Evolutionary conservation across 2,329 filamentous ascomycete species (phyloP).

Genomic region (Exophiala spinifera): DNA sequence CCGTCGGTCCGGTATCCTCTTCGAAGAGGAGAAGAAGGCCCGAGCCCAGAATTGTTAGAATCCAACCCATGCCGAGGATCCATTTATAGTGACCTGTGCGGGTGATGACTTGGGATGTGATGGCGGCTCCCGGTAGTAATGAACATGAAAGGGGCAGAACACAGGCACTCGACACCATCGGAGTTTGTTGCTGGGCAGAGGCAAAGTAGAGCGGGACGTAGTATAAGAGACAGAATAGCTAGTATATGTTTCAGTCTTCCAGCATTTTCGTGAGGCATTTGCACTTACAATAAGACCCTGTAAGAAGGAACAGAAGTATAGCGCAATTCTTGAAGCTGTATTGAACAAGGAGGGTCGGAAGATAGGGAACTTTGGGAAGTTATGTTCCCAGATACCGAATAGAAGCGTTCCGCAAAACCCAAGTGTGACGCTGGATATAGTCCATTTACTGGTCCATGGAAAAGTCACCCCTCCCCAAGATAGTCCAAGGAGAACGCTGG

Average conservation of each 20-base stretch:
- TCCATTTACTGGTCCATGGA: constrained; percentile 35
- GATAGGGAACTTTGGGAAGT: constrained; percentile 35
- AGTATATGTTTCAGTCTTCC: constrained; percentile 14
- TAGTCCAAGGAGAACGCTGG: constrained; percentile 40
- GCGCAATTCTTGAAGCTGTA: constrained; percentile 33
- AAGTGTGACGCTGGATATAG: no score
- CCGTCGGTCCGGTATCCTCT: neutral
- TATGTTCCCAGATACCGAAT: constrained; percentile 37
- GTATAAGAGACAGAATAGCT: constrained; percentile 41
- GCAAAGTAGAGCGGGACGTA: constrained; percentile 42
- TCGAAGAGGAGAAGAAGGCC: neutral
- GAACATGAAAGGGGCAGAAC: neutral
- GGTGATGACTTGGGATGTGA: neutral
- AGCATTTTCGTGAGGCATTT: neutral
- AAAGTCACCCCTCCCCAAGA: constrained; percentile 42
- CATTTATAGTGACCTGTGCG: neutral
- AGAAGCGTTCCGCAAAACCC: constrained; percentile 33
- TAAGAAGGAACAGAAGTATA: neutral
- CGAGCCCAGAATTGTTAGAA: neutral
- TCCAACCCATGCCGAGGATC: neutral
- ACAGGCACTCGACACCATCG: neutral
- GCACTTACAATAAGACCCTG: neutral
- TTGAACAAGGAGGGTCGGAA: constrained; percentile 38
- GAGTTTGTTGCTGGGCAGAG: constrained; percentile 30
- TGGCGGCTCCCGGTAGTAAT: neutral